Conservation (phyloP, 257 asterid species). For the Rauvolfia tetraphylla region DNA sequence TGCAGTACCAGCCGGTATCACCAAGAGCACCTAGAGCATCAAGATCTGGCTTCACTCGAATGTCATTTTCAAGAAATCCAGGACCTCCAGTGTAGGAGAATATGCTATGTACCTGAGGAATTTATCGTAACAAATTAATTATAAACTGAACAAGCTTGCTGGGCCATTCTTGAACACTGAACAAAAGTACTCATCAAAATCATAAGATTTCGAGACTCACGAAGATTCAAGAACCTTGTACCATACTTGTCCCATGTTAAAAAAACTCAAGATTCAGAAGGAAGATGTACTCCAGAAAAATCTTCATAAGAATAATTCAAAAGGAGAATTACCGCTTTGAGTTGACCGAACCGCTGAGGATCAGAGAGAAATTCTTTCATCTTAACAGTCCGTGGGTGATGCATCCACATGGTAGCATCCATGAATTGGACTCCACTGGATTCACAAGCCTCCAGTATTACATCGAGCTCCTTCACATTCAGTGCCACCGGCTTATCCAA, state of each 20-base stretch:
- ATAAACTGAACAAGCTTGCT: neutral
- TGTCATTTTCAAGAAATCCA: slow-evolving; percentile 50
- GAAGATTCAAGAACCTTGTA: no score
- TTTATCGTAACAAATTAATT: no score
- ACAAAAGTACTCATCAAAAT: neutral
- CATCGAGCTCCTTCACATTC: slow-evolving; percentile 36
- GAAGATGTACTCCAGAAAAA: no score
- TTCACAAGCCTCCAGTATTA: slow-evolving; percentile 38
- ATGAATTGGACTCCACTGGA: slow-evolving; percentile 43
- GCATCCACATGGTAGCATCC: slow-evolving; percentile 55
- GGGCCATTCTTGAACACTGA: neutral
- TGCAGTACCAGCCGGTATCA: slow-evolving; percentile 74
- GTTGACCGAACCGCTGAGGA: slow-evolving; percentile 30
- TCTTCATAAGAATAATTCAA: no score
- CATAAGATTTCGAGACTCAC: neutral
- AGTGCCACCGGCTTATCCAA: slow-evolving; percentile 47
- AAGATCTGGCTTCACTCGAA: slow-evolving; percentile 68
- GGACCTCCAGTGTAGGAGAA: slow-evolving; percentile 34
- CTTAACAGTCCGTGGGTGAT: slow-evolving; percentile 31
- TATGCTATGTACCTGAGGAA: slow-evolving; percentile 45
- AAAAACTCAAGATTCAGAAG: no score
- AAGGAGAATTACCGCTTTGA: slow-evolving; percentile 26
- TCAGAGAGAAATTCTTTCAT: slow-evolving; percentile 32
- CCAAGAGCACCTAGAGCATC: slow-evolving; percentile 80
- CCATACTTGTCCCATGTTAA: no score